These are phyloP conservation scores for Agroathelia rolfsii DNA, from an alignment of 1,284 basidiomycete genomes.

Conservation along the genomic window DNA sequence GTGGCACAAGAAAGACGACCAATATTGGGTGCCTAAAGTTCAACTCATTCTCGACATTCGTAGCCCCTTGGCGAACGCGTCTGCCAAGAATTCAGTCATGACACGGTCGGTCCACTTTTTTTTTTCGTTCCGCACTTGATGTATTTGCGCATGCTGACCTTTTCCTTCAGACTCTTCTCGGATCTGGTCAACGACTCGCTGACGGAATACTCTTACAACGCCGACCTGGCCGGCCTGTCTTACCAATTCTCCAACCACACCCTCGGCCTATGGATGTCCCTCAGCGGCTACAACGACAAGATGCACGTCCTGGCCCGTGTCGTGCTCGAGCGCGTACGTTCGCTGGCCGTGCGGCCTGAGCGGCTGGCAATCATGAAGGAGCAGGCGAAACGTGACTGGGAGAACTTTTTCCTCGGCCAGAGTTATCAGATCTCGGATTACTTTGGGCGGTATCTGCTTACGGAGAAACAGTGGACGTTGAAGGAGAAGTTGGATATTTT, in stretches of 20 bases:
- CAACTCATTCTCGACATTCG: slow-evolving; percentile 58
- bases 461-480: slow-evolving; percentile 70
- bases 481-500: slow-evolving; percentile 78
- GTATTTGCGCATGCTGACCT: slow-evolving; percentile 2
- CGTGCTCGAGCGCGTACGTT: slow-evolving; percentile 67
- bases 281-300: slow-evolving; percentile 94
- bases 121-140: slow-evolving; percentile 3
- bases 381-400: slow-evolving; percentile 71
- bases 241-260: slow-evolving; percentile 66
- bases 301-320: slow-evolving; percentile 69
- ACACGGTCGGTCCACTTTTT: slow-evolving; percentile 37
- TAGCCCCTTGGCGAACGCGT: slow-evolving; percentile 45
- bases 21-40: slow-evolving; percentile 89
- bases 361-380: slow-evolving; percentile 83
- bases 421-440: slow-evolving; percentile 79
- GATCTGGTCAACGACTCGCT: slow-evolving; percentile 86
- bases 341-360: slow-evolving; percentile 59
- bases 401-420: slow-evolving; percentile 83
- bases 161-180: slow-evolving; percentile 57
- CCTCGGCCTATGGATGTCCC: slow-evolving; percentile 61
- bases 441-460: slow-evolving; percentile 64
- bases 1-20: slow-evolving; percentile 96
- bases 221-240: slow-evolving; percentile 81
- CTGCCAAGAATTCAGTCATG: slow-evolving; percentile 49
- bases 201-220: slow-evolving; percentile 89